Evolutionary conservation across 495 filamentous ascomycete species (phyloP).

Genomic region (Podospora tetraspora): DNA sequence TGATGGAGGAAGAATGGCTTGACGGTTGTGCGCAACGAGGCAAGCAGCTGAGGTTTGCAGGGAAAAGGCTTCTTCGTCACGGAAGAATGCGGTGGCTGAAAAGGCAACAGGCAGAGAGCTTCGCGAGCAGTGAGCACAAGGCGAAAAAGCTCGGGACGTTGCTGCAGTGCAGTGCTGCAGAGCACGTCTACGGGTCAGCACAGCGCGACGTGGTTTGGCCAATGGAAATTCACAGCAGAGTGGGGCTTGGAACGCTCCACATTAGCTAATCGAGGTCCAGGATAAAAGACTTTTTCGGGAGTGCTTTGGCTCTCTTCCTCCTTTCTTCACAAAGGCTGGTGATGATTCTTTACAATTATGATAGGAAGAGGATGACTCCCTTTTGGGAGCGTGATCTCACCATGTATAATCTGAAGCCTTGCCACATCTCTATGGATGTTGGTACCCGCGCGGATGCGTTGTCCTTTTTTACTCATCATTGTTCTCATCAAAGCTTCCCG

Average conservation of each 20-base stretch:
- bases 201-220: background rate
- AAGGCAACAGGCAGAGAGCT: background rate
- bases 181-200: background rate
- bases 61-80: background rate
- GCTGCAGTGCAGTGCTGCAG: background rate
- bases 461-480: background rate
- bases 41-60: background rate
- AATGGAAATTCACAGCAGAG: background rate
- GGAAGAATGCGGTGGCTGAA: background rate
- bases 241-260: background rate
- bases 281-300: constrained; percentile 13
- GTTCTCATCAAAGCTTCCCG: background rate
- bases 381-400: constrained; percentile 50
- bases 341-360: constrained; percentile 51
- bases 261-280: constrained; percentile 15
- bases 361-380: constrained; percentile 58
- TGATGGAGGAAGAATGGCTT: background rate
- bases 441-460: background rate
- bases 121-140: background rate
- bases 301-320: constrained; percentile 9
- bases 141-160: background rate
- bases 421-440: background rate
- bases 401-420: constrained; percentile 50
- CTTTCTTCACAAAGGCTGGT: constrained; percentile 39
- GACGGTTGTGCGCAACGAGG: background rate